Conservation (phyloP, 192 early-diverging fungal species). For the Linnemannia hyalina region DNA sequence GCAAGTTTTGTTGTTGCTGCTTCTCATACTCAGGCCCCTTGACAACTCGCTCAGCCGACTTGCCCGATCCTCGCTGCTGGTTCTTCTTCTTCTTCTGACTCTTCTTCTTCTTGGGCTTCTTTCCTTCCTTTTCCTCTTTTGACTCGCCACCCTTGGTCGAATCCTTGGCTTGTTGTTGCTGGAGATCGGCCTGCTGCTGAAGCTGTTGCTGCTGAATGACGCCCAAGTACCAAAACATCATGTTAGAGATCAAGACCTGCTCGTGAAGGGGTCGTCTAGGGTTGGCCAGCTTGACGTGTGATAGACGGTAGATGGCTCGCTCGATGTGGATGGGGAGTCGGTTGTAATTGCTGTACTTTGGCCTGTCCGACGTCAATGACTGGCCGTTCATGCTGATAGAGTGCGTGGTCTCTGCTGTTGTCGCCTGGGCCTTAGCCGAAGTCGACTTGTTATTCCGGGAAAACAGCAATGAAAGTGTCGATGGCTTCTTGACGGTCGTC, state of each 20-base stretch:
- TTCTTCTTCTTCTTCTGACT: slow-evolving; percentile 54
- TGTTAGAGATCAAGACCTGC: slow-evolving; percentile 83
- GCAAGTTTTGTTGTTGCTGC: slow-evolving; percentile 20
- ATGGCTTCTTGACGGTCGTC: slow-evolving; percentile 34
- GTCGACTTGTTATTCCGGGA: slow-evolving; percentile 50
- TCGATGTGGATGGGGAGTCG: slow-evolving; percentile 83
- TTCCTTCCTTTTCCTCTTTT: slow-evolving; percentile 26
- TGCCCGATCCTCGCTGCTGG: slow-evolving; percentile 18
- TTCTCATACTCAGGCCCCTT: slow-evolving; percentile 25
- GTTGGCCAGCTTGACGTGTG: slow-evolving; percentile 82
- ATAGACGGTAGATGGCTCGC: slow-evolving; percentile 80
- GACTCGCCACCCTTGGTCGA: slow-evolving; percentile 10
- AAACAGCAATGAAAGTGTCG: slow-evolving; percentile 55
- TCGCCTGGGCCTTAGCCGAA: slow-evolving; percentile 40
- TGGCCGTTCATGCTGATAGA: slow-evolving; percentile 17
- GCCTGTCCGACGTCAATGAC: slow-evolving; percentile 41
- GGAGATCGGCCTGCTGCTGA: slow-evolving; percentile 40
- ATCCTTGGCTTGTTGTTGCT: slow-evolving; percentile 47
- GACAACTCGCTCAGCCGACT: slow-evolving; percentile 18
- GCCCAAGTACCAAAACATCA: slow-evolving; percentile 88
- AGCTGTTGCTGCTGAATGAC: slow-evolving; percentile 71
- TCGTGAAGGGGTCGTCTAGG: slow-evolving; percentile 79
- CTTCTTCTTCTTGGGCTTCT: slow-evolving; percentile 41
- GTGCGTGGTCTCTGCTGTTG: slow-evolving; percentile 22
- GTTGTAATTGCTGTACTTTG: slow-evolving; percentile 69